Base-by-base conservation (phyloP, 257 asterid genomes). In the Solanum etuberosum region DNA sequence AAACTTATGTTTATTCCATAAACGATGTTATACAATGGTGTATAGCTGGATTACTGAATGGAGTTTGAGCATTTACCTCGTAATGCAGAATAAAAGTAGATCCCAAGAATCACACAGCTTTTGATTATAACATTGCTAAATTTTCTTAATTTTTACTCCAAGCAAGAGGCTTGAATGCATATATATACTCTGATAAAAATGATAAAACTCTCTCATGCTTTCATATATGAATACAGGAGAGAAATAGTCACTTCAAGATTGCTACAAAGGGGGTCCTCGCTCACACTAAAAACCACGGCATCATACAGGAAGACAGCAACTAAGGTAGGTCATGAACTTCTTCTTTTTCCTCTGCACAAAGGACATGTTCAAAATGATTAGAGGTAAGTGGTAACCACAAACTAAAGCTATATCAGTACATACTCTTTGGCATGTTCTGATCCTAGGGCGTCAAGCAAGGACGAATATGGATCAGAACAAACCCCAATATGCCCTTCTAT, bases 371-470 rank as follows among this genome's bases (percentile, higher is more conserved):
- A 86, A 87, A 40, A 57, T 46, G 35, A 85, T 87, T 86, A 88
- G 82, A 88, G 72, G 72, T 80, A 34, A 88, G 82, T 87, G 72
- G 72, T 80, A 34, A 32, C 54, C 1, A 73, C 51, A 70, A 71
- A 31, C 34, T 13, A 13, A 3, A 77, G 54, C 20, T 51, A 11
- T 21, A 1, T 72, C 12, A 27, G 59, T 78, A 27, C 78, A 35
- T 80, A 80, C 63, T 80, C 67, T 80, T 43, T 43, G 68, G 70
- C 54, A 38, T 80, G 78, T 82, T 54, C 34, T 80, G 89, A 88
- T 87, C 88, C 92, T 86, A 84, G 86, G 83, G 91, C 14, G 42
- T 88, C 81, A 89, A 89, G 90, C 89, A 90, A 90, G 88, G 78
- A 81, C 6, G 91, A 85, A 88, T 84, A 89, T 81, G 89, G 93